Percentiles rank a stretch among this genome's conserved stretches.
Evolutionary conservation across 2,329 filamentous ascomycete species (phyloP).

Genomic region (Monilinia fructigena): DNA sequence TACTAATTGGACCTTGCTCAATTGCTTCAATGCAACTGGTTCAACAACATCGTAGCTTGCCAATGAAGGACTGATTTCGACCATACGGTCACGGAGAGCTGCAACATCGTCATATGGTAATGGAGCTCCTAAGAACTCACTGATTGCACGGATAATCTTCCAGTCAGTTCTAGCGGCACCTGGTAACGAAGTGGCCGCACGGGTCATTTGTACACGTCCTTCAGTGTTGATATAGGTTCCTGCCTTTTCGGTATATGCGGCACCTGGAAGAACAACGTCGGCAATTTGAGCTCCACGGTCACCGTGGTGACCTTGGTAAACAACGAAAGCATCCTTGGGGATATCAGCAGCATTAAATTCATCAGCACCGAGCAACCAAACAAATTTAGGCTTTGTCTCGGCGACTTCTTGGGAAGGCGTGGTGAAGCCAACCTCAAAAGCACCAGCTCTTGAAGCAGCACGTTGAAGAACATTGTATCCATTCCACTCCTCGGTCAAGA

Average conservation of each 20-base stretch:
- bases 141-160: conserved; percentile 95
- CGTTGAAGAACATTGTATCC: conserved; percentile 97
- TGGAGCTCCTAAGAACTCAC: conserved; percentile 83
- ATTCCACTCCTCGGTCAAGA: conserved; percentile 89
- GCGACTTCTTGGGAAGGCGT: conserved; percentile 79
- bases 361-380: conserved; percentile 96
- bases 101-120: conserved; percentile 93
- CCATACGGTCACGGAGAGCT: conserved; percentile 86
- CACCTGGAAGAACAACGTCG: conserved; percentile 89
- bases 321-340: conserved; percentile 91
- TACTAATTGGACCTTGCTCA: conserved; percentile 92
- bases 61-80: conserved; percentile 87
- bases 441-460: conserved; percentile 85
- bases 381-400: conserved; percentile 84
- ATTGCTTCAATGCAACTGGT: conserved; percentile 66
- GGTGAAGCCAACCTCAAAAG: conserved; percentile 94
- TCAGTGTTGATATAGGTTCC: conserved; percentile 98
- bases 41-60: conserved; percentile 90
- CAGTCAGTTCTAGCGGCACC: conserved; percentile 93
- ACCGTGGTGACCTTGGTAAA: conserved; percentile 98
- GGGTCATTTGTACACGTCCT: conserved; percentile 90
- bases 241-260: conserved; percentile 95
- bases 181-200: conserved; percentile 82
- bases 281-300: conserved; percentile 90
- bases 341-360: conserved; percentile 83